phyloP scores from a whole-genome alignment of 148 eudicot genomes.

The Agrostemma githago region DNA sequence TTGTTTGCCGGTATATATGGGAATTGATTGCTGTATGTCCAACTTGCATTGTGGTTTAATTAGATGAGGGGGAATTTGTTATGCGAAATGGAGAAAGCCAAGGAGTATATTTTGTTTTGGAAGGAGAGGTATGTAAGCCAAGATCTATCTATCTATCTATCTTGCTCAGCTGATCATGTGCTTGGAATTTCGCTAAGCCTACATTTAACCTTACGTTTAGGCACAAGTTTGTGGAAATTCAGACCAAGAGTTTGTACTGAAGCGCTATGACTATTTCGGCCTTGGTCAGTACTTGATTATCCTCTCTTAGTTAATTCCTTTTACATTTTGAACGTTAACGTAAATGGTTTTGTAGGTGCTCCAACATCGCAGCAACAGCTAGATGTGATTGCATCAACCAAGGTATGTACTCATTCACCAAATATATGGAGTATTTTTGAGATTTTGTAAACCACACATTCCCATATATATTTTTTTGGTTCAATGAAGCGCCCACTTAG shows the following conservation, averaged over 20 bases:
- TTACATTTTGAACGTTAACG: background rate
- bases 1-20: no score
- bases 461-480: no score
- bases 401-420: constrained; percentile 43
- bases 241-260: constrained; percentile 59
- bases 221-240: constrained; percentile 64
- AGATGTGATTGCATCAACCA: constrained; percentile 76
- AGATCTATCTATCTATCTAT: background rate
- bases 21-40: no score
- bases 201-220: constrained; percentile 28
- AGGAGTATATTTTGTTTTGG: constrained; percentile 80
- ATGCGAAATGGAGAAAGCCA: constrained; percentile 60
- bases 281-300: constrained; percentile 43
- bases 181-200: background rate
- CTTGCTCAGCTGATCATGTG: background rate
- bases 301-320: background rate
- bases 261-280: constrained; percentile 77
- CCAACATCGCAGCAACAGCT: constrained; percentile 47
- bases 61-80: constrained; percentile 65
- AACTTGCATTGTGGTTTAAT: no score
- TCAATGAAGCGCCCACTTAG: no score
- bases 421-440: background rate
- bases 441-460: background rate
- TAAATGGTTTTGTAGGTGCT: constrained; percentile 45
- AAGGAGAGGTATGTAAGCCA: constrained; percentile 60